phyloP scores from a whole-genome alignment of 2,329 filamentous ascomycete genomes.

The Erysiphe neolycopersici region DNA sequence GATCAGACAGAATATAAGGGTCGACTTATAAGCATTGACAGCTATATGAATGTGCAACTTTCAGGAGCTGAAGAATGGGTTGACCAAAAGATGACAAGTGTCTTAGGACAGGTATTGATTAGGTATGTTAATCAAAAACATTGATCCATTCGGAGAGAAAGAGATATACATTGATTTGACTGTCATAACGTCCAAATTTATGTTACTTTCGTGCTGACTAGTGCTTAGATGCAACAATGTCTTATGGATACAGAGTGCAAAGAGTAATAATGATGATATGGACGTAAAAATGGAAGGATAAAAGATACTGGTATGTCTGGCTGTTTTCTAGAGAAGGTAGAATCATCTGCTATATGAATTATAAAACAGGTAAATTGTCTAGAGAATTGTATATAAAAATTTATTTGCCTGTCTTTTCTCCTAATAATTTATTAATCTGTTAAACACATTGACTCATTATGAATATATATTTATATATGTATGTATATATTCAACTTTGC shows the following conservation, averaged over 20 bases:
- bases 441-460: no score
- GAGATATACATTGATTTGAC: not conserved
- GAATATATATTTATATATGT: no score
- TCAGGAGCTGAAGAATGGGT: slow-evolving; percentile 79
- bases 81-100: slow-evolving; percentile 59
- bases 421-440: no score
- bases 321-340: no score
- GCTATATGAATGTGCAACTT: slow-evolving; percentile 97
- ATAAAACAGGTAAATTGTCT: no score
- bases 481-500: no score
- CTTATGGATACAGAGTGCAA: slow-evolving; percentile 54
- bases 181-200: no score
- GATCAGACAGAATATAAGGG: slow-evolving; percentile 95
- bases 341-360: no score
- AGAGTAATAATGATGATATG: slow-evolving; percentile 19
- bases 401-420: no score
- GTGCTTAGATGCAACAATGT: slow-evolving; percentile 67
- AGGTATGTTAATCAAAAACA: slow-evolving; percentile 24
- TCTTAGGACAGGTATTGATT: slow-evolving; percentile 76
- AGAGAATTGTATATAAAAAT: no score
- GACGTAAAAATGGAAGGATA: slow-evolving; percentile 31
- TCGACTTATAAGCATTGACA: slow-evolving; percentile 72
- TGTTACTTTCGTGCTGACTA: not conserved
- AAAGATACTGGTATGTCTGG: no score
- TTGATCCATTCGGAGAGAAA: not conserved